phyloP scores from a whole-genome alignment of 805 yeast genomes.

The Myxozyma monticola region DNA sequence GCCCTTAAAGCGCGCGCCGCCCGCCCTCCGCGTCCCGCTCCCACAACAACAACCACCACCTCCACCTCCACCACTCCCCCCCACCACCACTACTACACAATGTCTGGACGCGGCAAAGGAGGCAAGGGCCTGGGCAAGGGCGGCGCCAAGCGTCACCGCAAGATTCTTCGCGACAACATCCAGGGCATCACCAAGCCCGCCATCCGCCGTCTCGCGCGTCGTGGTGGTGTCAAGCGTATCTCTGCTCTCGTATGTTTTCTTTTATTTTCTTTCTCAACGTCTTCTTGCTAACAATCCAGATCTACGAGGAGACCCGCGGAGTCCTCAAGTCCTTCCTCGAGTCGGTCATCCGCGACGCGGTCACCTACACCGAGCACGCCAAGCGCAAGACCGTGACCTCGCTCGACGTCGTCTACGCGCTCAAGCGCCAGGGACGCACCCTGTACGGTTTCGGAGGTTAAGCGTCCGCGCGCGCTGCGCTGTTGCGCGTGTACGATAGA shows the following conservation, averaged over 20 bases:
- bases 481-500: slow-evolving; percentile 7
- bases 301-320: slow-evolving; percentile 98
- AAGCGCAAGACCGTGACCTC: slow-evolving; percentile 99
- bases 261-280: slow-evolving; percentile 51
- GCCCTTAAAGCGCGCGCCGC: slow-evolving; percentile 8
- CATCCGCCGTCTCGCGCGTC: slow-evolving; percentile 99
- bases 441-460: slow-evolving; percentile 99
- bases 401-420: slow-evolving; percentile 96
- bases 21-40: neutral
- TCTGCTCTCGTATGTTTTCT: slow-evolving; percentile 63
- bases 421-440: slow-evolving; percentile 99
- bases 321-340: slow-evolving; percentile 94
- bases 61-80: slow-evolving; percentile 2
- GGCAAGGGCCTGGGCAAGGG: slow-evolving; percentile 99
- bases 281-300: slow-evolving; percentile 36
- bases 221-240: slow-evolving; percentile 99
- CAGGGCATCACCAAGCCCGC: slow-evolving; percentile 99
- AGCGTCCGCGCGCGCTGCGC: slow-evolving; percentile 32
- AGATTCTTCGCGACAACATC: slow-evolving; percentile 98
- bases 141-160: slow-evolving; percentile 99
- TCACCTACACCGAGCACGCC: slow-evolving; percentile 99
- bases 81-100: slow-evolving; percentile 38
- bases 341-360: slow-evolving; percentile 98
- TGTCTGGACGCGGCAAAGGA: slow-evolving; percentile 99
- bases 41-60: too few relatives aligned